Evolutionary conservation across 805 yeast species (phyloP), one percentile per base, ranked within the genome.

Genomic region (Saturnispora hagleri): DNA sequence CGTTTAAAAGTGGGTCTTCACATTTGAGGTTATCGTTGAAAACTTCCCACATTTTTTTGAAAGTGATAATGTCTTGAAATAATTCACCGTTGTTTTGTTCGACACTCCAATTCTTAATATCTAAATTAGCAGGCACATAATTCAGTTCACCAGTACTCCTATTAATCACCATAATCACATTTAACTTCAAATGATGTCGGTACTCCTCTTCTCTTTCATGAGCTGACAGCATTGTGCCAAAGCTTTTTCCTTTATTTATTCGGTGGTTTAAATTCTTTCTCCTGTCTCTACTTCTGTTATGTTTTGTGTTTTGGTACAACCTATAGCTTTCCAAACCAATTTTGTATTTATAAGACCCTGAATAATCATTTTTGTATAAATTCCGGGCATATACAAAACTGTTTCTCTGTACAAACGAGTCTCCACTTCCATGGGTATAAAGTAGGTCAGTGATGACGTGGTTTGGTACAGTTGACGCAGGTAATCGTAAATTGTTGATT

Each of bases 111-210:
- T 64, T 60, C 48, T 64, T 64, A 28, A 54, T 53, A 54, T 66
- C 71, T 48, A 67, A 50, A 46, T 68, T 68, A 7, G 69, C 70
- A 13, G 70, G 66, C 33, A 60, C 53, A 52, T 65, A 48, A 51
- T 55, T 61, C 17, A 68, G 52, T 35, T 68, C 71, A 3, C 72
- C 72, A 2, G 69, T 65, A 12, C 58, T 46, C 46, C 72, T 58
- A 53, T 68, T 62, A 47, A 68, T 60, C 3, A 64, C 59, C 4
- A 59, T 58, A 47, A 64, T 57, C 13, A 68, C 22, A 34, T 57
- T 57, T 48, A 68, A 51, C 36, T 56, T 63, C 47, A 64, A 44
- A 50, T 50, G 52, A 26, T 28, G 44, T 38, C 43, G 31, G 20
- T 35, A 43, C 15, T 50, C 52, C 5, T 18, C 33, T 28, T 43